Evolutionary conservation across 306 rosid genomes (phyloP).

Genomic region (Canavalia gladiata): DNA sequence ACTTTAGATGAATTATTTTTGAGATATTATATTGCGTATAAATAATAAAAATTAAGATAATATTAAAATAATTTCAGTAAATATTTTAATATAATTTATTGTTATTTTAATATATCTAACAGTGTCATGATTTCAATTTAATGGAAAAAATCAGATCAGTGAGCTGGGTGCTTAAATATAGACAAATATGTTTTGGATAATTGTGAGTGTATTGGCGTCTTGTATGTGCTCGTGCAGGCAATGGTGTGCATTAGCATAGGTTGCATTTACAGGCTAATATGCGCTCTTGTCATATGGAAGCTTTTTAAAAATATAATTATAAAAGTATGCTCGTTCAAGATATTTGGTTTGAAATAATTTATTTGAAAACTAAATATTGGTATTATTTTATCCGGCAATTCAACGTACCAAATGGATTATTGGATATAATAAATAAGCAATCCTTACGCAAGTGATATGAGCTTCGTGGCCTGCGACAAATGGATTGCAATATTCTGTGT

Average conservation of each 20-base stretch:
- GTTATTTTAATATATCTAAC: too few species aligned
- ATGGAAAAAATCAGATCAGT: too few species aligned
- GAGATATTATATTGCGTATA: too few species aligned
- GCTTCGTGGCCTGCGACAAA: neutral
- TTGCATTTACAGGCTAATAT: neutral
- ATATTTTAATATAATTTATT: too few species aligned
- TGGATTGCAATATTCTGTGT: slow-evolving; percentile 4
- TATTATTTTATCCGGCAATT: neutral
- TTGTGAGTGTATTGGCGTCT: slow-evolving; percentile 3
- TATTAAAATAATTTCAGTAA: too few species aligned
- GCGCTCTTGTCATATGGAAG: slow-evolving; percentile 31
- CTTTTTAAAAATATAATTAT: neutral
- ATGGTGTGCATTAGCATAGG: slow-evolving; percentile 6
- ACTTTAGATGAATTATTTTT: too few species aligned
- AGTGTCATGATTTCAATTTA: too few species aligned
- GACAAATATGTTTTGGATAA: neutral
- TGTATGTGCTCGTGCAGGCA: slow-evolving; percentile 33
- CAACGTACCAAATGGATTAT: neutral
- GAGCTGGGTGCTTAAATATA: too few species aligned
- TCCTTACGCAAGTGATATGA: too few species aligned
- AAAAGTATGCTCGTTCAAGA: neutral
- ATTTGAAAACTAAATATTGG: neutral
- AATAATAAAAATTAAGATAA: too few species aligned
- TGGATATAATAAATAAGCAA: too few species aligned
- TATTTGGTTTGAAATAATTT: neutral